Base-by-base conservation (phyloP, 768 basidiomycete genomes). In the Gloeostereum incarnatum region DNA sequence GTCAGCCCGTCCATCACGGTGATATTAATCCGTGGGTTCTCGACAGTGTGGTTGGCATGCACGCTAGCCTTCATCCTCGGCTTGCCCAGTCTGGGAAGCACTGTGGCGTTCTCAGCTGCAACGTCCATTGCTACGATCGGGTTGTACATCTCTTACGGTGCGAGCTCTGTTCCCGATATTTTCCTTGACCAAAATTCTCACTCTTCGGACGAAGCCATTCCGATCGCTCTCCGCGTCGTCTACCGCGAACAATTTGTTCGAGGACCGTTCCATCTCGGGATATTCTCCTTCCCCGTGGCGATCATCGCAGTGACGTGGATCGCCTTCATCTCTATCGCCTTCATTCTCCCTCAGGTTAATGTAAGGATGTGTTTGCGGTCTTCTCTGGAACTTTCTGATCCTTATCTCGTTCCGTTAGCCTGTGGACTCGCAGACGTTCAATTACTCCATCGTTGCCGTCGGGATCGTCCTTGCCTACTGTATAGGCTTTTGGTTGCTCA, bases 381-480 rank as follows among this genome's bases (percentile, higher is more conserved):
- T 31, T n/a, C 10, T 35, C 5, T 16, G 8, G 32, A 33, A 7
- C 33, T 19, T 39, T 16, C 22, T 13, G 4, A 7, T 29, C 14
- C 5, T 17, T 17, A 17, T 18, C 22, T 22, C 20, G 10, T 22
- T 35, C n/a, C 14, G 18, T 19, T 25, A 75, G 72, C 81, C 81
- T 5, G 81, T 87, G 33, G 59, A 73, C 46, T 71, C 73, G 0
- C 73, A 83, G 50, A 83, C 83, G 2, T 60, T 87, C 43, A 87
- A 85, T 53, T 89, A 86, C 50, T 57, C 83, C 0, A 68, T 79
- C 29, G 83, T 86, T 6, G 85, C 83, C 3, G 80, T 86, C 17
- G 82, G 78, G 0, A 81, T 85, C 45, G 79, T 89, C 11, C 50
- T 81, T 3, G 40, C 57, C 2, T 84, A 83, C 54, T 69, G 74